Percentiles rank a stretch among this genome's conserved stretches.
phyloP scores from a whole-genome alignment of 768 basidiomycete genomes.

The Lactarius evosmus region DNA sequence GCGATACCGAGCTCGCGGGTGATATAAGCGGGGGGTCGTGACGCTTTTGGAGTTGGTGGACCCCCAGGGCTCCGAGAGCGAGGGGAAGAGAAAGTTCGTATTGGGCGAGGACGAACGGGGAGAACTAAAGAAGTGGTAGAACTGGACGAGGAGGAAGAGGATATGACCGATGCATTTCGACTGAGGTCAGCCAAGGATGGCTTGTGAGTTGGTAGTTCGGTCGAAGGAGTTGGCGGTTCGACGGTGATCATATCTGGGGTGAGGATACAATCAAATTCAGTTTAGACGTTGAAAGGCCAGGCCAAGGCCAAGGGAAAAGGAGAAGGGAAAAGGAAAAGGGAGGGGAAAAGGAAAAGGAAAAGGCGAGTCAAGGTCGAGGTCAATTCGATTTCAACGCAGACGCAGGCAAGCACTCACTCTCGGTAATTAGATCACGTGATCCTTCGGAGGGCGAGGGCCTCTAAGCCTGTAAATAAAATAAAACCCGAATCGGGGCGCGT shows the following conservation, averaged over 20 bases:
- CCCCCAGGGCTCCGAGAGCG: conserved; percentile 53
- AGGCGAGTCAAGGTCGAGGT: neutral
- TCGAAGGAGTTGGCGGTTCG: conserved; percentile 35
- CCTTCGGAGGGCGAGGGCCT: too few species aligned
- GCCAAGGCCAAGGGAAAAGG: neutral
- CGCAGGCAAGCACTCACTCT: neutral
- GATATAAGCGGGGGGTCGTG: conserved; percentile 53
- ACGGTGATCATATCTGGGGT: conserved; percentile 38
- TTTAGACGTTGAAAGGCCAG: neutral
- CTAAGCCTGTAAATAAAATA: too few species aligned
- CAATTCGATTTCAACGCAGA: neutral
- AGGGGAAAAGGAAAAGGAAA: neutral
- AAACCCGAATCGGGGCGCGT: neutral
- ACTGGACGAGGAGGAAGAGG: conserved; percentile 51
- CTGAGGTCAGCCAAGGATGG: conserved; percentile 61
- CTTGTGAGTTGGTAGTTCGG: conserved; percentile 32
- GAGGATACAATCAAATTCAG: neutral
- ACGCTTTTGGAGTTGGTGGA: conserved; percentile 37
- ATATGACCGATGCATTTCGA: conserved; percentile 75
- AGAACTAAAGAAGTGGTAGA: conserved; percentile 43
- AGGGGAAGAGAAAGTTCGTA: conserved; percentile 63
- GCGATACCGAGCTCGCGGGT: conserved; percentile 52
- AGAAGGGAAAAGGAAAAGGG: neutral
- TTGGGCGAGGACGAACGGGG: conserved; percentile 45
- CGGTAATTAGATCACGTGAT: neutral